phyloP scores from a whole-genome alignment of 106 monocot genomes.

The Agapanthus africanus region DNA sequence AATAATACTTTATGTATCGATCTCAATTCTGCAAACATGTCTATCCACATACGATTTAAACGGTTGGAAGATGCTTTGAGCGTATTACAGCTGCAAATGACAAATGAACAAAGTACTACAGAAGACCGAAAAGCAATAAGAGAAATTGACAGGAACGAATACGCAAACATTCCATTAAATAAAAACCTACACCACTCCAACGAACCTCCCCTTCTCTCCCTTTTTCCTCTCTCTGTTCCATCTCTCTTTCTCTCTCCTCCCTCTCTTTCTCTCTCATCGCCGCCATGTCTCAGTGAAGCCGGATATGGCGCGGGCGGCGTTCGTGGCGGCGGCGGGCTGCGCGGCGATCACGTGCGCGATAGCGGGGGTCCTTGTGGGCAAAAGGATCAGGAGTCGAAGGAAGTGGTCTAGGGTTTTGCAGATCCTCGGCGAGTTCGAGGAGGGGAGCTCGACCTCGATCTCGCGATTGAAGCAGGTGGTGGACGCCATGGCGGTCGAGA shows the following conservation, averaged over 20 bases:
- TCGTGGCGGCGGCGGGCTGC: conserved; percentile 56
- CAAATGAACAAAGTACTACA: not conserved
- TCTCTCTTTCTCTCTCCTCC: not conserved
- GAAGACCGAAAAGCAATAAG: not conserved
- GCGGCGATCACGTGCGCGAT: conserved; percentile 54
- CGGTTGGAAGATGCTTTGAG: too few relatives aligned
- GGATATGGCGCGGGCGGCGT: conserved; percentile 29
- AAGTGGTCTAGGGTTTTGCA: conserved; percentile 37
- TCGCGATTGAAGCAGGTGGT: conserved; percentile 49
- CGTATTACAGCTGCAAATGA: too few relatives aligned
- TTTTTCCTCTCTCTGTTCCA: not conserved
- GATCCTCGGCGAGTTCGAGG: conserved; percentile 48
- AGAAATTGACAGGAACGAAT: not conserved
- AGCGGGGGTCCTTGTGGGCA: conserved; percentile 35
- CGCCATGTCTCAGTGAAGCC: not conserved
- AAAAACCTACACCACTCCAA: not conserved
- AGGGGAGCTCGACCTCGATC: conserved; percentile 32
- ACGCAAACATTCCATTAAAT: not conserved
- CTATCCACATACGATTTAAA: too few relatives aligned
- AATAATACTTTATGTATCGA: too few relatives aligned
- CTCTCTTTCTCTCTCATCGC: not conserved
- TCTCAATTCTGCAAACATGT: too few relatives aligned
- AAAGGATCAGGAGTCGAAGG: conserved; percentile 21
- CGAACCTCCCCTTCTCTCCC: not conserved
- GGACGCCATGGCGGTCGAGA: conserved; percentile 72